phyloP scores from a whole-genome alignment of 2,329 filamentous ascomycete species.

The Nothomitra cinnamomea region DNA sequence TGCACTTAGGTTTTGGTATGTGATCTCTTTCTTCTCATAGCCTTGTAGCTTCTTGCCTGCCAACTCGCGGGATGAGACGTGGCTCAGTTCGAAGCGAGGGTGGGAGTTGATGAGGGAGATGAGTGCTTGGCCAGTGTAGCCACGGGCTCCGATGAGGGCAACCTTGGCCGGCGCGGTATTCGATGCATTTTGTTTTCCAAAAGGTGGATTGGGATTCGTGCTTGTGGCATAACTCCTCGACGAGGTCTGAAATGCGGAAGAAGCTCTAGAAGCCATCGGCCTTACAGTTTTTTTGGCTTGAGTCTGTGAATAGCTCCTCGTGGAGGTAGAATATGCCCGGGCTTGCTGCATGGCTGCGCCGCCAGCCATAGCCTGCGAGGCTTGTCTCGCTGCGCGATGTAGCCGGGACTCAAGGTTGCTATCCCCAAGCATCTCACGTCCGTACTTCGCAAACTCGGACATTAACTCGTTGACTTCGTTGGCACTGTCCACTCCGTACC shows the following conservation, averaged over 20 bases:
- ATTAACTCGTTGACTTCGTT: conserved; percentile 72
- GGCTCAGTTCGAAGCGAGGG: conserved; percentile 72
- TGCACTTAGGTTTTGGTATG: conserved; percentile 74
- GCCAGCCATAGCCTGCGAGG: conserved; percentile 40
- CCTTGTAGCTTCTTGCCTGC: conserved; percentile 73
- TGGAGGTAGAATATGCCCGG: conserved; percentile 11
- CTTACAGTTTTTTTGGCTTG: background rate
- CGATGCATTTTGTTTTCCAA: conserved; percentile 74
- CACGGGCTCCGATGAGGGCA: conserved; percentile 77
- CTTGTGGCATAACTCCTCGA: conserved; percentile 40
- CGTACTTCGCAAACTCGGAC: conserved; percentile 67
- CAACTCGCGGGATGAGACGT: conserved; percentile 88
- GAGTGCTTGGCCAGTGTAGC: conserved; percentile 84
- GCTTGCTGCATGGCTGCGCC: conserved; percentile 30
- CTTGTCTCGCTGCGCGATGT: conserved; percentile 56
- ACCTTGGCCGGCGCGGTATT: conserved; percentile 65
- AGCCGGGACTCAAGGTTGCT: conserved; percentile 78
- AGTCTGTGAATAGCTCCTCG: conserved; percentile 10
- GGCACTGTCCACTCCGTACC: conserved; percentile 74
- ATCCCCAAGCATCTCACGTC: conserved; percentile 74
- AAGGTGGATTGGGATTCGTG: conserved; percentile 78
- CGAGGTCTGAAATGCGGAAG: conserved; percentile 6
- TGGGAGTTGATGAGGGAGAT: conserved; percentile 77
- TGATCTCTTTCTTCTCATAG: conserved; percentile 81
- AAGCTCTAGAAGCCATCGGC: background rate